Conservation (phyloP, 805 yeast genomes). For the Hanseniaspora osmophila region DNA sequence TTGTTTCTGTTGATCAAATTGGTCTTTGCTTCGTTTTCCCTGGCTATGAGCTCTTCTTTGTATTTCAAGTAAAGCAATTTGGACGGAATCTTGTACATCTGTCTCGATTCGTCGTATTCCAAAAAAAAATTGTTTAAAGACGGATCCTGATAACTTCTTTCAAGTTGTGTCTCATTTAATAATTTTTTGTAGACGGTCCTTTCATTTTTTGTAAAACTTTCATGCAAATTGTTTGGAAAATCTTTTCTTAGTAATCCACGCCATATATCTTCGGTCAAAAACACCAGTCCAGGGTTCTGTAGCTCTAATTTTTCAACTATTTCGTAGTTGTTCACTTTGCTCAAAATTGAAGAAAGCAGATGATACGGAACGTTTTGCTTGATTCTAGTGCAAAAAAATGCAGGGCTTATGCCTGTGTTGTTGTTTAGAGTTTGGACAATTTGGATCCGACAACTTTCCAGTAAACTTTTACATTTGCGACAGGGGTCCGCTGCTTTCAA, state of each 20-base stretch:
- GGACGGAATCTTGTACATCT: constrained; percentile 24
- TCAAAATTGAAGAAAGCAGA: not conserved
- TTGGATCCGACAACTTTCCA: not conserved
- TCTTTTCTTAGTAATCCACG: constrained; percentile 17
- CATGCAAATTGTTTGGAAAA: constrained; percentile 24
- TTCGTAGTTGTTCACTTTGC: not conserved
- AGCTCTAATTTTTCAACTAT: not conserved
- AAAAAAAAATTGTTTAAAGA: constrained; percentile 6
- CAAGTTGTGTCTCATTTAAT: no score
- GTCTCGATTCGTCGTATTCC: constrained; percentile 9
- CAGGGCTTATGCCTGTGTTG: not conserved
- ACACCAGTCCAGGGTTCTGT: not conserved
- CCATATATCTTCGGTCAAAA: constrained; percentile 22
- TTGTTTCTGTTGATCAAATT: constrained; percentile 22
- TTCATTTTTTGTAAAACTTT: constrained; percentile 17
- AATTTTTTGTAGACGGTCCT: constrained; percentile 7
- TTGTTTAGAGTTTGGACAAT: not conserved
- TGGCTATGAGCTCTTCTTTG: constrained; percentile 19
- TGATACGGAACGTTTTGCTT: not conserved
- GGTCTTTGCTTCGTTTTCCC: constrained; percentile 24
- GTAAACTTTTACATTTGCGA: not conserved
- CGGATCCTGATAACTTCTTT: no score
- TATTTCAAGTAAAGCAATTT: constrained; percentile 23
- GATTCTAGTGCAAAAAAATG: not conserved
- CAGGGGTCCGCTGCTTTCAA: no score